phyloP scores from a whole-genome alignment of 2,329 filamentous ascomycete genomes.

The Fusarium anguioides region DNA sequence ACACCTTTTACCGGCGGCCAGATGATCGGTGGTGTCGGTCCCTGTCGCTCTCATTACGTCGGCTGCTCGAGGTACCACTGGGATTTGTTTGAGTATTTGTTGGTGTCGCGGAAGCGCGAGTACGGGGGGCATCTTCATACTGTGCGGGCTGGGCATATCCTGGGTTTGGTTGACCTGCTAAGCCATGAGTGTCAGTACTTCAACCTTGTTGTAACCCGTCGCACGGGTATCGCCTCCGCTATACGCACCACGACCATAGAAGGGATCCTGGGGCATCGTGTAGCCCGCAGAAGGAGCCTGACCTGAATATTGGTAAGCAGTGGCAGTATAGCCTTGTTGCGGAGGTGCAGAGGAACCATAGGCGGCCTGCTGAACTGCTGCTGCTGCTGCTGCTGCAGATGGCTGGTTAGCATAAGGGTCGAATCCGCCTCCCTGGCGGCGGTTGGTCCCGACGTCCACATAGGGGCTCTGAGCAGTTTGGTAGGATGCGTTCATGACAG shows the following conservation, averaged over 20 bases:
- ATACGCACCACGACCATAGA: conserved; percentile 72
- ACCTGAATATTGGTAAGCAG: conserved; percentile 50
- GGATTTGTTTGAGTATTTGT: conserved; percentile 54
- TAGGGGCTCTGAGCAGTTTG: conserved; percentile 49
- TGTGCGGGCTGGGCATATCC: conserved; percentile 61
- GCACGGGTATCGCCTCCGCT: conserved; percentile 41
- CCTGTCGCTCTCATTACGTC: conserved; percentile 57
- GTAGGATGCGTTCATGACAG: conserved; percentile 50
- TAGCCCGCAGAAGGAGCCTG: conserved; percentile 53
- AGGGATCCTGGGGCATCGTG: conserved; percentile 61
- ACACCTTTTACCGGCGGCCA: conserved; percentile 50
- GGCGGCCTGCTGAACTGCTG: conserved; percentile 47
- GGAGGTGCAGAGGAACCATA: conserved; percentile 50
- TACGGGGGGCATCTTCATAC: conserved; percentile 61
- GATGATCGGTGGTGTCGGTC: conserved; percentile 56
- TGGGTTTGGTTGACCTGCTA: conserved; percentile 57
- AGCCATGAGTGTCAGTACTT: conserved; percentile 60
- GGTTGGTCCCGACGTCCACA: conserved; percentile 52
- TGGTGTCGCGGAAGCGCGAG: conserved; percentile 52
- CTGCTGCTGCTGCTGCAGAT: conserved; percentile 45
- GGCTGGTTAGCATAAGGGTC: conserved; percentile 50
- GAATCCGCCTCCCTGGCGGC: conserved; percentile 44
- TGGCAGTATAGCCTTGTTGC: conserved; percentile 49
- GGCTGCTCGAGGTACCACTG: conserved; percentile 51
- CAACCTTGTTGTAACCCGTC: conserved; percentile 42